phyloP scores from a whole-genome alignment of 2,329 filamentous ascomycete genomes.

The Penicillium brasilianum region DNA sequence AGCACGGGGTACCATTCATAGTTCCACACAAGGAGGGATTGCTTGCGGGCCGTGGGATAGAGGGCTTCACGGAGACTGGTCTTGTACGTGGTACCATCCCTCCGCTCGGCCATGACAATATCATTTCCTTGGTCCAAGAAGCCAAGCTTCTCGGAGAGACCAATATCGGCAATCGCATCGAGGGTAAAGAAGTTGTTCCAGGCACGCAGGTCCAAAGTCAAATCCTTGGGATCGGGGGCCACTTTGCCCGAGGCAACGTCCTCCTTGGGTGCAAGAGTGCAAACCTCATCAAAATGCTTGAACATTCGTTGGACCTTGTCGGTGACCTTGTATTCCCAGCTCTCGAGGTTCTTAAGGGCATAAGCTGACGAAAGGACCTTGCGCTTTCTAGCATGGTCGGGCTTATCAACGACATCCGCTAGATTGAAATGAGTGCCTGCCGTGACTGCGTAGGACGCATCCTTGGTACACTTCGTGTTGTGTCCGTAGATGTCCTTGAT shows the following conservation, averaged over 20 bases:
- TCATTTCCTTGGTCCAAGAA: conserved; percentile 59
- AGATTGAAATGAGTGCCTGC: conserved; percentile 58
- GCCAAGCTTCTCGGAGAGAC: conserved; percentile 56
- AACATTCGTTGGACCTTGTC: conserved; percentile 57
- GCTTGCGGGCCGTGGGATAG: conserved; percentile 57
- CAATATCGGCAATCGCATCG: conserved; percentile 63
- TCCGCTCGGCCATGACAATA: conserved; percentile 48
- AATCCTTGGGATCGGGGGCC: conserved; percentile 27
- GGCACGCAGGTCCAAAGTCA: conserved; percentile 56
- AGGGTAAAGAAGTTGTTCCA: conserved; percentile 63
- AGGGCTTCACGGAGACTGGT: conserved; percentile 58
- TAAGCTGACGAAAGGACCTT: conserved; percentile 58
- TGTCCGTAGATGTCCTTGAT: conserved; percentile 60
- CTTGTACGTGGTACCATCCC: conserved; percentile 54
- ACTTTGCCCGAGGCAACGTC: conserved; percentile 36
- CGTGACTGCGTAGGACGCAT: conserved; percentile 52
- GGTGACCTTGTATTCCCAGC: conserved; percentile 61
- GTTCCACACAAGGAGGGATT: conserved; percentile 57
- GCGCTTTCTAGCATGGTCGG: conserved; percentile 58
- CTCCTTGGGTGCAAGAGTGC: conserved; percentile 38
- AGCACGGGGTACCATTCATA: conserved; percentile 58
- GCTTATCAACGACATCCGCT: conserved; percentile 58
- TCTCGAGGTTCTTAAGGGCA: conserved; percentile 59
- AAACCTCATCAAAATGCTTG: conserved; percentile 51
- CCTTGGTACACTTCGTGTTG: conserved; percentile 57